These are phyloP conservation scores for Solanum hybrid DNA, from an alignment of 305 asterid species.

Conservation along the genomic window DNA sequence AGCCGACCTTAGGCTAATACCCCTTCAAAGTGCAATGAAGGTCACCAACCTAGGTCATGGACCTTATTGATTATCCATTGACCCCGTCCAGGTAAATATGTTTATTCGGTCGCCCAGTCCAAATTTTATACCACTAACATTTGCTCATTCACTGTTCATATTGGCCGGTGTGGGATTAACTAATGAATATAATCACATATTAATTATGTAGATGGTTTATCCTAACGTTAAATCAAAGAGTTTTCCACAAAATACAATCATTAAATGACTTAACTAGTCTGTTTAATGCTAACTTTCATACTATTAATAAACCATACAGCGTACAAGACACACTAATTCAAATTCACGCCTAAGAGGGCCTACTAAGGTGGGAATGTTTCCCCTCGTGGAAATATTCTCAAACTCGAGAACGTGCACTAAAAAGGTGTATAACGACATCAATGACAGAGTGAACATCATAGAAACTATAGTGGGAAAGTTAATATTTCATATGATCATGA, in stretches of 20 bases:
- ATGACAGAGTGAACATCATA: background rate
- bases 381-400: background rate
- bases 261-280: background rate
- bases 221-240: background rate
- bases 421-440: background rate
- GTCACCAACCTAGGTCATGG: constrained; percentile 35
- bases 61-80: background rate
- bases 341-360: background rate
- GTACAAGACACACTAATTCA: background rate
- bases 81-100: constrained; percentile 35
- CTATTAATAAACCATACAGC: background rate
- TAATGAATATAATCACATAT: background rate
- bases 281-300: background rate
- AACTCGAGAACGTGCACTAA: background rate
- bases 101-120: background rate
- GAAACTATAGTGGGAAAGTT: background rate
- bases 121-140: background rate
- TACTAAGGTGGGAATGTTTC: background rate
- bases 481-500: background rate
- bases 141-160: background rate
- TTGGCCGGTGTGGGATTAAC: background rate
- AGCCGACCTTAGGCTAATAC: constrained; percentile 4
- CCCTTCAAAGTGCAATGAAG: constrained; percentile 34
- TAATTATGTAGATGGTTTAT: background rate
- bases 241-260: background rate